Base-by-base conservation (phyloP, 345 rosid species). In the Syzygium grande region DNA sequence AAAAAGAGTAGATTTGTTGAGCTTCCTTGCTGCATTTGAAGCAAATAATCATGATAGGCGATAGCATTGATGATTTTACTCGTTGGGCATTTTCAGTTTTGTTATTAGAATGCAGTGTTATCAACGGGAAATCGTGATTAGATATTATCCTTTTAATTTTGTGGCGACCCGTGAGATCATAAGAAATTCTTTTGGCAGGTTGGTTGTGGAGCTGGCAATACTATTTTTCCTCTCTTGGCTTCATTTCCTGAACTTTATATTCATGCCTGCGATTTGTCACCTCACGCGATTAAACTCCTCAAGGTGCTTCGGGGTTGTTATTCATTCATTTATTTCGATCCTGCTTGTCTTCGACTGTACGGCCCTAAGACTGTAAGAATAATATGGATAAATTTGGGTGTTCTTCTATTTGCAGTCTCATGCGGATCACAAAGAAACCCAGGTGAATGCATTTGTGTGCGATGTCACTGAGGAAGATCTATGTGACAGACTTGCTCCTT, bases 131-230 rank as follows among this genome's bases (percentile, higher is more conserved):
- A 68, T 68, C 41, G 46, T 34, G 80, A 2, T 73, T 17, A 73
- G 49, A 73, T 73, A 38, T 38, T 10, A 34, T 38, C 14, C 25
- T 73, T 73, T 34, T 34, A 4, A 0, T 73, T 10, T 59, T 27
- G 30, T 73, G 49, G 49, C 80, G 19, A 68, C 46, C 49, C 0
- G 7, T 41, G 80, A 34, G 25, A 73, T 73, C 80, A 19, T 73
- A 10, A 73, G 49, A 9, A 38, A 19, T 73, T 73, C 27, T 73
- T 1, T 10, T 87, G 54, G 63, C 93, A 93, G 96, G 90, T 93
- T 51, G 95, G 95, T 11, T 94, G 95, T 52, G 95, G 96, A 87
- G 92, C 91, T 89, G 94, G 95, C 85, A 93, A 94, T 89, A 93
- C 96, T 49, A 89, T 93, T 41, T 93, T 93, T 87, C 95, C 94